Evolutionary conservation across 2,329 filamentous ascomycete genomes (phyloP), one percentile per base, ranked within the genome.

Genomic region (Colletotrichum trifolii): DNA sequence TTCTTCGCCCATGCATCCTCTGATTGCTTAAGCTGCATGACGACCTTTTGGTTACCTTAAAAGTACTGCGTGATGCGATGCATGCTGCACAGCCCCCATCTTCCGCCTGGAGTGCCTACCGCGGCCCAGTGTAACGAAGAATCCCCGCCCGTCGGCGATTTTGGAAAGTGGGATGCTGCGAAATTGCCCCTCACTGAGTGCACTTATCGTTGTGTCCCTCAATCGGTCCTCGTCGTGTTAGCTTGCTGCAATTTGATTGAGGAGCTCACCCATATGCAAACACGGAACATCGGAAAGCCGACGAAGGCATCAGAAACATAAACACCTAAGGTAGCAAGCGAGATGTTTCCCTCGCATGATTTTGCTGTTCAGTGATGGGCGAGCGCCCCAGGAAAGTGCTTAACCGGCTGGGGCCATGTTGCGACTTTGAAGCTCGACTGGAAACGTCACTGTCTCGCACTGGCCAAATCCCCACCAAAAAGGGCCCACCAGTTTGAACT

Each of bases 401-500:
- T 25, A 25, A 25, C 4, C 25, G 25, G 25, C 25, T 5, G 25
- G 25, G 25, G 25, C 25, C 25, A 25, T 25, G 25, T 25, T 5
- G 25, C 25, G 25, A 5, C 4, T 25, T 25, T 25, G 25, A 25
- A 52, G 60, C 34, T 60, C 47, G 40, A 62, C 52, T 65, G 62
- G 62, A 65, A 65, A 65, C 62, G 47, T 25, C 25, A 25, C 25
- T 25, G 25, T 56, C 58, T 65, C 58, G 58, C 58, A 65, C 58
- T 35, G 53, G 63, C 53, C 47, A 34, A 15, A 25, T 33, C 15
- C 46, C 33, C 38, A 48, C 38, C 36, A 33, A 56, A 13, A 47
- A 50, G 52, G 40, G 39, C 43, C 40, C 46, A 45, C 17, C 17
- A 45, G 39, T 65, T 62, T 65, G 56, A 58, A 64, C 50, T 25